Conservation (phyloP, 164 flowering plant genomes). For the Buxus sempervirens region DNA sequence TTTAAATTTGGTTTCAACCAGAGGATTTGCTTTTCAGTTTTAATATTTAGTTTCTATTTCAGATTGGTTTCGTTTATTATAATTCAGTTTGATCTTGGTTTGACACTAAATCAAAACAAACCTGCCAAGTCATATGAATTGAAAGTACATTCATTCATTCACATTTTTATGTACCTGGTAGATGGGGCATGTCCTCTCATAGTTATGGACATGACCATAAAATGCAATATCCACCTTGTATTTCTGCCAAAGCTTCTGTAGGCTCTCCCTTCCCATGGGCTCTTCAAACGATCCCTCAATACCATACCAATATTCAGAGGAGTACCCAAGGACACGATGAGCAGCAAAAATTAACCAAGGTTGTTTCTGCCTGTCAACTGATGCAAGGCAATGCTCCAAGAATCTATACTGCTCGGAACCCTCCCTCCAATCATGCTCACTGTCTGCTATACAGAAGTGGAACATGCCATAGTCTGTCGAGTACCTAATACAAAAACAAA, state of each 20-base stretch:
- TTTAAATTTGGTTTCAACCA: too few species aligned
- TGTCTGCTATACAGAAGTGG: slow-evolving; percentile 79
- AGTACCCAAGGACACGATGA: slow-evolving; percentile 83
- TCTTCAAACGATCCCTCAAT: slow-evolving; percentile 66
- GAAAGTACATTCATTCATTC: not conserved
- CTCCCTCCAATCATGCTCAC: slow-evolving; percentile 86
- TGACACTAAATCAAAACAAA: too few species aligned
- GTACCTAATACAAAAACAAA: slow-evolving; percentile 43
- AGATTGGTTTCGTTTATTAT: too few species aligned
- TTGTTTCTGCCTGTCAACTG: slow-evolving; percentile 69
- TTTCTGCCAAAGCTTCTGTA: slow-evolving; percentile 86
- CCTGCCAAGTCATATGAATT: too few species aligned
- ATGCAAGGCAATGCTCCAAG: slow-evolving; percentile 71
- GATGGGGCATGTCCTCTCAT: slow-evolving; percentile 79
- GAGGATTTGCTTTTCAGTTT: too few species aligned
- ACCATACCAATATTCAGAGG: slow-evolving; percentile 51
- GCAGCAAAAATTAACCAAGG: slow-evolving; percentile 86
- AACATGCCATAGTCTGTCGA: slow-evolving; percentile 86
- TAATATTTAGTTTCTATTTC: too few species aligned
- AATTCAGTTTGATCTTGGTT: too few species aligned
- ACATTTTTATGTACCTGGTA: slow-evolving; percentile 49
- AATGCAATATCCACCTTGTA: slow-evolving; percentile 84
- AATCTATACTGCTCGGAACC: slow-evolving; percentile 78
- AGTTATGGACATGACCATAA: slow-evolving; percentile 86
- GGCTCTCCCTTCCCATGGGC: slow-evolving; percentile 77